Base-by-base conservation (phyloP, 106 monocot genomes). In the Phalaenopsis equestris region DNA sequence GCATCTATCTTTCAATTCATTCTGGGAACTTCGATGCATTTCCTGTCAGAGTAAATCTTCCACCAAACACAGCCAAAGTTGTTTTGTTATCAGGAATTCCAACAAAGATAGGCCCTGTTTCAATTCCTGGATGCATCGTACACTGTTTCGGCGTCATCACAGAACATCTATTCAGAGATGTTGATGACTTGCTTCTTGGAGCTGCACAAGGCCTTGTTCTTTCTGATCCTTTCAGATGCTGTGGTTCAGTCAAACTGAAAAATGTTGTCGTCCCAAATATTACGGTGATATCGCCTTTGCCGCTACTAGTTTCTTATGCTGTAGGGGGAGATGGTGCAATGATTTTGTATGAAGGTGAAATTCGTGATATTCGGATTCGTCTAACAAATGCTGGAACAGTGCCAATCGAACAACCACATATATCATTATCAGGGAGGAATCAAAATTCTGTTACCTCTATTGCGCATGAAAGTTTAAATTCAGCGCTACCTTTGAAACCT, bases 101-200 rank as follows among this genome's bases (percentile, higher is more conserved):
- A 64, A 93, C 95, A 45, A 88, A 91, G 87, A 85, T 90, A 65
- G 99, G 99, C n/a, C 79, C 89, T 30, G 82, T 99, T 73, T 76
- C 78, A 39, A 90, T 99, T 83, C 94, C 99, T 23, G 99, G 99
- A 64, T 99, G 99, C 82, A 87, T 93, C 49, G 93, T 99, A 18
- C 99, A 95, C 79, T 99, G 93, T 84, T 99, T 99, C 86, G 99
- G 99, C 82, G 99, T 99, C 41, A 95, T 95, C 79, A 95, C 99
- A 37, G 95, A 99, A 81, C 99, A 99, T 87, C 86, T 93, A 82
- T 99, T 99, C 75, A 90, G 84, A 81, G 99, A 95, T 76, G 99
- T 99, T 83, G 95, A 99, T 81, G 91, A 93, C 80, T 82, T 99
- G 73, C 91, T 99, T 30, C 95, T 88, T 83, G 99, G 99, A 84